Evolutionary conservation across 768 basidiomycete genomes (phyloP).

Genomic region (Hypholoma sublateritium): DNA sequence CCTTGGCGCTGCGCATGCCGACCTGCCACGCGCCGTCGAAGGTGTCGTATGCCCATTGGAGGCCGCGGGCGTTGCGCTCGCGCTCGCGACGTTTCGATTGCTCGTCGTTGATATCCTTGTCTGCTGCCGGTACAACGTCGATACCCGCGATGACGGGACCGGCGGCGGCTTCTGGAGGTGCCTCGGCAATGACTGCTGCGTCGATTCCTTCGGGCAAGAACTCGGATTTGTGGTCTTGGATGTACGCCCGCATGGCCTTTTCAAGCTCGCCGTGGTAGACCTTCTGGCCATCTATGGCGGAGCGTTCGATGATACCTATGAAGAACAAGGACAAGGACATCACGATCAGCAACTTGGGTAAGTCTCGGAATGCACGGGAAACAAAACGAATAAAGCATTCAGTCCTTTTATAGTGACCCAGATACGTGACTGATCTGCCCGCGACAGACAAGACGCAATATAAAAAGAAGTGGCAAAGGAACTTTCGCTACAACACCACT

Average conservation of each 20-base stretch:
- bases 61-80: slow-evolving; percentile 66
- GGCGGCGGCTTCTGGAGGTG: slow-evolving; percentile 9
- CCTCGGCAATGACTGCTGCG: slow-evolving; percentile 33
- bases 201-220: slow-evolving; percentile 86
- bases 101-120: slow-evolving; percentile 29
- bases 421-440: not conserved
- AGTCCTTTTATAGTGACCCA: not conserved
- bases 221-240: slow-evolving; percentile 85
- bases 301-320: slow-evolving; percentile 89
- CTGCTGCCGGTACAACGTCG: slow-evolving; percentile 12
- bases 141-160: slow-evolving; percentile 10
- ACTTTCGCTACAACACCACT: no score
- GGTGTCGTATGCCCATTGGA: slow-evolving; percentile 91
- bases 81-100: slow-evolving; percentile 59
- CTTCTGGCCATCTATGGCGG: slow-evolving; percentile 90
- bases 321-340: not conserved
- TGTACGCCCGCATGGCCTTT: slow-evolving; percentile 83
- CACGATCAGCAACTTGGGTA: not conserved
- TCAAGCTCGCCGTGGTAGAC: slow-evolving; percentile 83
- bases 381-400: not conserved
- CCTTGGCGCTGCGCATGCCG: slow-evolving; percentile 65
- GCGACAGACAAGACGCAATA: not conserved
- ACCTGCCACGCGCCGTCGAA: slow-evolving; percentile 76
- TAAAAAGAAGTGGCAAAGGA: no score
- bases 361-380: not conserved